Conservation (phyloP, 23 red algal genomes). For the Cyanidioschyzon merolae region DNA sequence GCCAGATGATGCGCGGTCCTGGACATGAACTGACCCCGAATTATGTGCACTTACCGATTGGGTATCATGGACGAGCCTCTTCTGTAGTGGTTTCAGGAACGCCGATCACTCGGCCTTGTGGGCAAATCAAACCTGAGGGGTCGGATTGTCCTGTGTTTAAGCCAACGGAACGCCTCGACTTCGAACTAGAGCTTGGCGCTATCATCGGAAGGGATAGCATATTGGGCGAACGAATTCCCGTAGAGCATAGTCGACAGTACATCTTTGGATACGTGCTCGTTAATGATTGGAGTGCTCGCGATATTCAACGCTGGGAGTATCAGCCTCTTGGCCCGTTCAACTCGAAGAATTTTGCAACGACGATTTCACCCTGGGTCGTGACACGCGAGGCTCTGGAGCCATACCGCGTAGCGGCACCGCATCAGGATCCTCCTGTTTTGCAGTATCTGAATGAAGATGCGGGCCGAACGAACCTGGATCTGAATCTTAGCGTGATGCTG, state of each 20-base stretch:
- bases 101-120: conserved; percentile 32
- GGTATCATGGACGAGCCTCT: conserved; percentile 57
- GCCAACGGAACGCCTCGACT: conserved; percentile 39
- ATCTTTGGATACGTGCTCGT: conserved; percentile 57
- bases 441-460: conserved; percentile 28
- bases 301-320: conserved; percentile 81
- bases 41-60: conserved; percentile 64
- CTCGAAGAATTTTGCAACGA: conserved; percentile 69
- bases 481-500: conserved; percentile 30
- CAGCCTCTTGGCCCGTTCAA: conserved; percentile 68
- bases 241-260: conserved; percentile 26
- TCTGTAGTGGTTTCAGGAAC: conserved; percentile 65
- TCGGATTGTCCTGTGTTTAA: conserved; percentile 17
- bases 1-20: conserved; percentile 56
- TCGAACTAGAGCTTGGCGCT: conserved; percentile 48
- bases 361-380: conserved; percentile 57
- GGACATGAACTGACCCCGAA: conserved; percentile 60
- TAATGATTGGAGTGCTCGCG: conserved; percentile 77
- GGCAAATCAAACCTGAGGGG: conserved; percentile 36
- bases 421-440: conserved; percentile 29
- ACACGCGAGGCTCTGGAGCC: conserved; percentile 56
- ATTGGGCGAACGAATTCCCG: conserved; percentile 24
- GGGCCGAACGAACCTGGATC: conserved; percentile 28
- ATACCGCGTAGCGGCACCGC: conserved; percentile 33
- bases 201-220: conserved; percentile 42